These are phyloP conservation scores for Penstemon davidsonii DNA, from an alignment of 257 asterid species.

Conservation along the genomic window DNA sequence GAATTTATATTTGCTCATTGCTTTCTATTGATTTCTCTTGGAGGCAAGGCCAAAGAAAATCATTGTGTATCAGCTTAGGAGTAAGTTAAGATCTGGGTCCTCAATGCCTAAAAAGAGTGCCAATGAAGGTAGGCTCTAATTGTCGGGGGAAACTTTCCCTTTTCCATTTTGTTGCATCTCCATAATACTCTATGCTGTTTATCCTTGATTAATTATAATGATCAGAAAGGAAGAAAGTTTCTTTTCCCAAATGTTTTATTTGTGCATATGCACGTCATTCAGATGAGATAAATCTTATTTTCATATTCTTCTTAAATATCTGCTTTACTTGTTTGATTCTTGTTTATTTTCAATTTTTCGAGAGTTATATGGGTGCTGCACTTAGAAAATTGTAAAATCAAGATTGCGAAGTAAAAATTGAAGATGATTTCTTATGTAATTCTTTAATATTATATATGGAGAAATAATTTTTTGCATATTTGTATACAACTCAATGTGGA, in stretches of 20 bases:
- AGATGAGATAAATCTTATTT: no score
- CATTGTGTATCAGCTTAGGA: constrained; percentile 44
- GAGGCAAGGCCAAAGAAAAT: constrained; percentile 39
- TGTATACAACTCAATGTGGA: no score
- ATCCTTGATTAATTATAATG: neutral
- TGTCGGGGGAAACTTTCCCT: constrained; percentile 7
- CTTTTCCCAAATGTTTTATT: neutral
- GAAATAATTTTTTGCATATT: no score
- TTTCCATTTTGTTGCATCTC: neutral
- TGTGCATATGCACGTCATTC: neutral
- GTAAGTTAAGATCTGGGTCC: constrained; percentile 31
- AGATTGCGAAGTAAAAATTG: no score
- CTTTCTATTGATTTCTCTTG: constrained; percentile 30
- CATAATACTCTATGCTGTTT: neutral
- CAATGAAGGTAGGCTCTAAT: constrained; percentile 38
- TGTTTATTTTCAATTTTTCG: no score
- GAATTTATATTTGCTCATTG: constrained; percentile 17
- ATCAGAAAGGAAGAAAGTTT: neutral
- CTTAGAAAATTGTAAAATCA: no score
- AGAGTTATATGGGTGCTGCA: no score
- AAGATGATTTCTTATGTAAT: no score
- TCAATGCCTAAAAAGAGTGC: constrained; percentile 28
- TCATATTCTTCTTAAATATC: no score
- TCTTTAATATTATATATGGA: no score
- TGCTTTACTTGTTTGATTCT: no score